phyloP scores from a whole-genome alignment of 371 early-diverging fungal genomes.

The Mucor lusitanicus region DNA sequence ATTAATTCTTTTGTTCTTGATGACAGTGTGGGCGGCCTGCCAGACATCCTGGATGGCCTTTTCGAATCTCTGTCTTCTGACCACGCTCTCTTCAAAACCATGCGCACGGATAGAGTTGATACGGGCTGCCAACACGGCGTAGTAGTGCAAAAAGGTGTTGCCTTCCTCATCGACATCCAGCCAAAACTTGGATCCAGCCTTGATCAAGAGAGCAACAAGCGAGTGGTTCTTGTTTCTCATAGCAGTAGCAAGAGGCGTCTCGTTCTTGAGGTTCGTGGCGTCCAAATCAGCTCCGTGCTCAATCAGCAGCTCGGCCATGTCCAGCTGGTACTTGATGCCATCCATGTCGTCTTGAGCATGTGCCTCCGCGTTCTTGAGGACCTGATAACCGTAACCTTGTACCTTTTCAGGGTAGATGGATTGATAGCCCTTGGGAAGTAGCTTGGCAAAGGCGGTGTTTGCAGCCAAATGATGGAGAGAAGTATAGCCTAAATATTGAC shows the following conservation, averaged over 20 bases:
- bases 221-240: slow-evolving; percentile 25
- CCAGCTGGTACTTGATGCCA: slow-evolving; percentile 27
- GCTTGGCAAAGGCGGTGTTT: slow-evolving; percentile 13
- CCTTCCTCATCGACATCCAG: slow-evolving; percentile 22
- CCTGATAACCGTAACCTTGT: not conserved
- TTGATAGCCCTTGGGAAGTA: slow-evolving; percentile 17
- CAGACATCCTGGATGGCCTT: slow-evolving; percentile 11
- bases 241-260: slow-evolving; percentile 54
- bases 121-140: slow-evolving; percentile 12
- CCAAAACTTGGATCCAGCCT: slow-evolving; percentile 37
- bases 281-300: slow-evolving; percentile 37
- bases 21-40: not conserved
- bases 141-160: slow-evolving; percentile 44
- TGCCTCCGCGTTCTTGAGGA: not conserved
- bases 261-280: slow-evolving; percentile 20
- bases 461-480: slow-evolving; percentile 47
- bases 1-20: not conserved
- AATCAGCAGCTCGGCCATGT: slow-evolving; percentile 31
- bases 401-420: slow-evolving; percentile 1
- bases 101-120: slow-evolving; percentile 14
- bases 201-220: slow-evolving; percentile 31
- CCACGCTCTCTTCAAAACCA: not conserved
- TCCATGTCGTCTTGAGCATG: slow-evolving; percentile 29
- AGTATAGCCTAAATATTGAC: slow-evolving; percentile 28
- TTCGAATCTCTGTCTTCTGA: slow-evolving; percentile 4